Percentiles rank a stretch among this genome's conserved stretches.
These are phyloP conservation scores for Ulota crispa DNA, from an alignment of 225 moss, liverwort and hornwort species.

Conservation along the genomic window DNA sequence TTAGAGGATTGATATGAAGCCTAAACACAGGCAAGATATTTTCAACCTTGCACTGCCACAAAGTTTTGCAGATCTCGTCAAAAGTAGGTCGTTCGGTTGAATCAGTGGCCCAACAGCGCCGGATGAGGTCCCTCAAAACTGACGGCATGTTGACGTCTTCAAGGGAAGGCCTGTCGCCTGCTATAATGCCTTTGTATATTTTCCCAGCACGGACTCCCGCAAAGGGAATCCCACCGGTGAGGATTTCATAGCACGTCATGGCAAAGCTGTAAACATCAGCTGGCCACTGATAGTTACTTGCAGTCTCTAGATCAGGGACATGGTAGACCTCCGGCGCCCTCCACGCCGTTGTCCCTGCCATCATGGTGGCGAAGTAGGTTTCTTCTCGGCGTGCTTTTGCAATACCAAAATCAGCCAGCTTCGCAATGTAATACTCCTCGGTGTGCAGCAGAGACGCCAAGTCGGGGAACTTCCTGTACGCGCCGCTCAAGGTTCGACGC, in stretches of 20 bases:
- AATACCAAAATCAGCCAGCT: conserved; percentile 53
- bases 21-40: conserved; percentile 43
- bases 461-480: conserved; percentile 36
- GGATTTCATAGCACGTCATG: conserved; percentile 50
- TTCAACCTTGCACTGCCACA: conserved; percentile 50
- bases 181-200: conserved; percentile 30
- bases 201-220: neutral
- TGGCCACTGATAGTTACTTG: conserved; percentile 33
- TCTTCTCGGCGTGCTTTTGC: conserved; percentile 27
- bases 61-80: conserved; percentile 27
- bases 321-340: conserved; percentile 54
- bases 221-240: conserved; percentile 35
- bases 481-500: conserved; percentile 22
- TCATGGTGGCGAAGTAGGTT: conserved; percentile 24
- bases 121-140: conserved; percentile 36
- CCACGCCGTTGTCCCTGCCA: conserved; percentile 49
- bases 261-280: conserved; percentile 59
- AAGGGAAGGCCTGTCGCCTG: conserved; percentile 31
- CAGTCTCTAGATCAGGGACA: conserved; percentile 13
- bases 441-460: conserved; percentile 37
- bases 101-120: conserved; percentile 44
- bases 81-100: conserved; percentile 36
- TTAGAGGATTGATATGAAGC: conserved; percentile 22
- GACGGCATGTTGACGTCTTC: conserved; percentile 21
- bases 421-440: conserved; percentile 44